These are phyloP conservation scores for Eucalyptus decipiens DNA, from an alignment of 345 rosid genomes.

Conservation along the genomic window DNA sequence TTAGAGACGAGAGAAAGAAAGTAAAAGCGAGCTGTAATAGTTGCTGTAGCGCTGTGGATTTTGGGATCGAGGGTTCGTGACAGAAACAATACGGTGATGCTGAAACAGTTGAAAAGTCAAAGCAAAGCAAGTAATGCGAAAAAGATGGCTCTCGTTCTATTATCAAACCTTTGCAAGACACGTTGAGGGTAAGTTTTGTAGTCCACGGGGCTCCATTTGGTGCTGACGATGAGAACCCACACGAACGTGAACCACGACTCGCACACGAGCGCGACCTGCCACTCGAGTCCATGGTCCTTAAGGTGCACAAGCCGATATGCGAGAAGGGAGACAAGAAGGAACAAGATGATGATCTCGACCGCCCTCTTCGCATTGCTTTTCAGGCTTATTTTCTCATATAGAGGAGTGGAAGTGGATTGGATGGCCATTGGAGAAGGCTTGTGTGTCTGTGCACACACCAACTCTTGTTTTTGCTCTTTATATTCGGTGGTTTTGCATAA, in stretches of 20 bases:
- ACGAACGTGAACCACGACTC: slow-evolving; percentile 47
- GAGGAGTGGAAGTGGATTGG: neutral
- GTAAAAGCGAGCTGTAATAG: neutral
- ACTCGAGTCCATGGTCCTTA: slow-evolving; percentile 16
- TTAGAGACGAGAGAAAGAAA: neutral
- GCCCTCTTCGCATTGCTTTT: slow-evolving; percentile 17
- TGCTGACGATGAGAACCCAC: slow-evolving; percentile 30
- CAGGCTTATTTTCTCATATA: slow-evolving; percentile 6
- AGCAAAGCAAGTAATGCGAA: neutral
- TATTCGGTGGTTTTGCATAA: neutral
- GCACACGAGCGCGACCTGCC: slow-evolving; percentile 59
- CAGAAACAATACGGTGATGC: neutral
- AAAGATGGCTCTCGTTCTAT: neutral
- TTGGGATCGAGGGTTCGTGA: neutral
- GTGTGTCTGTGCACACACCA: neutral
- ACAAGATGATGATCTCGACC: slow-evolving; percentile 7
- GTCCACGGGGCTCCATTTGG: slow-evolving; percentile 50
- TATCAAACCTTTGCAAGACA: slow-evolving; percentile 19
- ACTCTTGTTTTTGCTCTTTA: neutral
- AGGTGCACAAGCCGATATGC: slow-evolving; percentile 19
- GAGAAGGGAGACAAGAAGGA: slow-evolving; percentile 22
- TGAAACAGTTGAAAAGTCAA: neutral
- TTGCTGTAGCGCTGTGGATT: neutral
- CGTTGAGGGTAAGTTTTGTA: slow-evolving; percentile 33
- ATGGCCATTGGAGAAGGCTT: neutral